phyloP scores from a whole-genome alignment of 805 yeast genomes.

The Kregervanrija delftensis region DNA sequence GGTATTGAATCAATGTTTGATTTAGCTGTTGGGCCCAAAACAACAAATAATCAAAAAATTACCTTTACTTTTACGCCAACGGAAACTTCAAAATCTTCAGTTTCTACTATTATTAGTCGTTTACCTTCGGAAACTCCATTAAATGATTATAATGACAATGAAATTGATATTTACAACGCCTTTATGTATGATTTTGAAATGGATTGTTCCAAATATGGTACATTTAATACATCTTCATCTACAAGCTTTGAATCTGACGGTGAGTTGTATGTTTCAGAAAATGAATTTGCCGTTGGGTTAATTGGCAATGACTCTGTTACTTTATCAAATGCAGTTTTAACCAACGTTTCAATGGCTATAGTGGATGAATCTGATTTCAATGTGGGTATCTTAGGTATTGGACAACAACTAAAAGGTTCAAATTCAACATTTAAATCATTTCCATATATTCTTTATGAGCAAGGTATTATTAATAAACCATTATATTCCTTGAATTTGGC shows the following conservation, averaged over 20 bases:
- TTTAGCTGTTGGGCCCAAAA: too few relatives aligned
- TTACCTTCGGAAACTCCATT: too few relatives aligned
- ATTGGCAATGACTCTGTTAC: constrained; percentile 9
- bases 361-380: constrained; percentile 9
- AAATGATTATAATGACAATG: too few relatives aligned
- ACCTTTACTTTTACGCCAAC: too few relatives aligned
- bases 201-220: constrained; percentile 11
- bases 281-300: constrained; percentile 6
- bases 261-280: constrained; percentile 2
- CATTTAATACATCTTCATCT: constrained; percentile 9
- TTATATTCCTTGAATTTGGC: constrained; percentile 8
- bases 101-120: too few relatives aligned
- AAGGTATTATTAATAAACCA: constrained; percentile 10
- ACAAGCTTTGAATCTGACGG: constrained; percentile 2
- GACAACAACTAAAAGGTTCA: constrained; percentile 3
- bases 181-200: neutral
- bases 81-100: too few relatives aligned
- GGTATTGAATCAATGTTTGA: too few relatives aligned
- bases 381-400: constrained; percentile 14
- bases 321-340: neutral
- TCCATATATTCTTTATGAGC: constrained; percentile 6
- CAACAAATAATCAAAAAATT: too few relatives aligned
- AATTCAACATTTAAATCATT: constrained; percentile 8
- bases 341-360: constrained; percentile 8
- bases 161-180: neutral